Base-by-base conservation (phyloP, 106 monocot species). In the Allium fistulosum region DNA sequence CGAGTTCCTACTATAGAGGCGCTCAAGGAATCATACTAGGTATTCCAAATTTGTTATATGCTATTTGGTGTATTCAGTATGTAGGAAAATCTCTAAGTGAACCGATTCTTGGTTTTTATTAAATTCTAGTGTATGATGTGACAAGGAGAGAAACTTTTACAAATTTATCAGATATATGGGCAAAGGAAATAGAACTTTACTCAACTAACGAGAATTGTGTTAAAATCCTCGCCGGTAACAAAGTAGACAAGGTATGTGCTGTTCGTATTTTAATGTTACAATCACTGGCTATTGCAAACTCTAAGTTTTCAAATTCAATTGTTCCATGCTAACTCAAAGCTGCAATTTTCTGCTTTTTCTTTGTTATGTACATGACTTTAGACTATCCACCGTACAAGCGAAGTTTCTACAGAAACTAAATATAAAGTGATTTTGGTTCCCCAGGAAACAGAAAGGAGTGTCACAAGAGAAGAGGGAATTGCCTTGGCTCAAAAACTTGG, bases 141-240 rank as follows among this genome's bases (percentile, higher is more conserved):
- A 91, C 94, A 63, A 66, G 81, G 59, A 59, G 88, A 74, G 91
- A 95, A 69, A 91, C 85, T 48, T 95, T 91, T 72, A 86, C 91
- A 72, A 91, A 95, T 71, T 63, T 95, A 65, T 77, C 85, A 60
- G 94, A 95, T 61, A 77, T 88, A 60, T 95, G 94, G 94, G 85
- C 79, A 26, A 95, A 91, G 73, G 94, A 95, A 73, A 47, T 95
- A 67, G 85, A 91, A 61, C 72, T 87, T 8, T 77, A 95, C 77
- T 91, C 85, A 56, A 83, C 91, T 58, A 91, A 91, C 73, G 71
- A 79, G 58, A 81, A 91, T 61, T 95, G 88, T 58, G 68, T 95
- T 75, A 95, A 91, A 77, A 77, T 95, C 66, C 88, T 95, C 18
- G 88, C 91, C 49, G 94, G 94, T 58, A 95, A 95, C 73, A 95